Evolutionary conservation across 148 eudicot genomes (phyloP).

Genomic region (Chenopodium berlandieri): DNA sequence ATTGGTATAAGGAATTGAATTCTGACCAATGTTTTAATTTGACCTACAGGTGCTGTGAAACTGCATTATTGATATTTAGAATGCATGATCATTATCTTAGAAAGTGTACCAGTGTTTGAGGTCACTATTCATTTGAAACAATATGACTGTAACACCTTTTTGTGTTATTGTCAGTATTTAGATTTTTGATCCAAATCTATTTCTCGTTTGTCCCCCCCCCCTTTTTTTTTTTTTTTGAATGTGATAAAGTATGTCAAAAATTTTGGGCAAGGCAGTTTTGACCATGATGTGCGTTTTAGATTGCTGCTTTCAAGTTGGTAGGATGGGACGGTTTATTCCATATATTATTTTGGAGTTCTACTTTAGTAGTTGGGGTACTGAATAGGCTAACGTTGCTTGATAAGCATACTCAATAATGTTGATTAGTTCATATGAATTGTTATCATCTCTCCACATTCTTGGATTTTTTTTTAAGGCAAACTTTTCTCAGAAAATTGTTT

Average conservation of each 20-base stretch:
- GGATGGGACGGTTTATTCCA: not conserved
- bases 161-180: not conserved
- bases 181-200: not conserved
- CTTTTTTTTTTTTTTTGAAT: too few species aligned
- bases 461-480: not conserved
- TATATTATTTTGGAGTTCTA: not conserved
- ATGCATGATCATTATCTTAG: not conserved
- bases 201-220: not conserved
- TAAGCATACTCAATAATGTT: not conserved
- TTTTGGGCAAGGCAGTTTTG: not conserved
- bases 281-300: not conserved
- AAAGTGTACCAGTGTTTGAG: not conserved
- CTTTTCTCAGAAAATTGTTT: not conserved
- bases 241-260: not conserved
- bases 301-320: not conserved
- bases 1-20: not conserved
- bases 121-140: not conserved
- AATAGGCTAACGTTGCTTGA: not conserved
- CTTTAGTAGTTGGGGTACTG: not conserved
- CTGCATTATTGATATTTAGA: not conserved
- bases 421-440: not conserved
- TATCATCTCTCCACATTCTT: not conserved
- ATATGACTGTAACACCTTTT: not conserved
- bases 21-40: not conserved
- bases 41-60: not conserved